These are phyloP conservation scores for Cryomyces minteri DNA, from an alignment of 495 filamentous ascomycete genomes.

Conservation along the genomic window DNA sequence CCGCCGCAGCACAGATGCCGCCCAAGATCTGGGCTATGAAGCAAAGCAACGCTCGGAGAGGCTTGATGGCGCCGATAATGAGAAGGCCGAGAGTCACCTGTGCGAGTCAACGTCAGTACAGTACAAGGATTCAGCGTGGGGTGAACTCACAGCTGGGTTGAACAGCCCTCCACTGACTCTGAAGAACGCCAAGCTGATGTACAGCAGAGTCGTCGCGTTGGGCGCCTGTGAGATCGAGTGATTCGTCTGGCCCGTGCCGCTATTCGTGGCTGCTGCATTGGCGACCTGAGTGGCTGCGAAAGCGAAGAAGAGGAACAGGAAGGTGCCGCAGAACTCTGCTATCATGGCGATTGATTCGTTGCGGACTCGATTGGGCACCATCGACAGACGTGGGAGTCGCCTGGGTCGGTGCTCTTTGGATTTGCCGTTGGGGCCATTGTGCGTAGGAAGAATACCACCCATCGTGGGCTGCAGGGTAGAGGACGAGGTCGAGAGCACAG, in stretches of 20 bases:
- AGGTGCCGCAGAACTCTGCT: slow-evolving; percentile 66
- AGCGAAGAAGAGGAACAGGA: slow-evolving; percentile 67
- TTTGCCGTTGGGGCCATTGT: background rate
- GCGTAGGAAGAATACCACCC: background rate
- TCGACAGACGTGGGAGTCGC: background rate
- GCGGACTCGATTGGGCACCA: slow-evolving; percentile 15
- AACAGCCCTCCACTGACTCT: slow-evolving; percentile 64
- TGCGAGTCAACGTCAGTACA: background rate
- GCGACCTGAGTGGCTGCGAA: slow-evolving; percentile 64
- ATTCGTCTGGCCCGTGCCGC: slow-evolving; percentile 16
- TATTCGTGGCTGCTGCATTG: slow-evolving; percentile 26
- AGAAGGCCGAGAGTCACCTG: slow-evolving; percentile 40
- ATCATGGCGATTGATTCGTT: slow-evolving; percentile 39
- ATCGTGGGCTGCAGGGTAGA: background rate
- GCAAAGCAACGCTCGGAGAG: slow-evolving; percentile 29
- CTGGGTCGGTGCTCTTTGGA: background rate
- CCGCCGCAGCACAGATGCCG: slow-evolving; percentile 39
- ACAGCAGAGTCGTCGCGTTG: slow-evolving; percentile 31
- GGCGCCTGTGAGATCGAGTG: slow-evolving; percentile 4
- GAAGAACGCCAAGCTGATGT: slow-evolving; percentile 57
- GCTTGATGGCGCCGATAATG: slow-evolving; percentile 35
- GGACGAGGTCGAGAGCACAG: background rate
- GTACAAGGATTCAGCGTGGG: background rate
- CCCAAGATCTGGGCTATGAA: slow-evolving; percentile 36
- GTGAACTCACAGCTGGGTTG: slow-evolving; percentile 47